Percentiles rank a stretch among this genome's conserved stretches.
phyloP scores from a whole-genome alignment of 208 protist species.

The Wallacemonas collosoma region DNA sequence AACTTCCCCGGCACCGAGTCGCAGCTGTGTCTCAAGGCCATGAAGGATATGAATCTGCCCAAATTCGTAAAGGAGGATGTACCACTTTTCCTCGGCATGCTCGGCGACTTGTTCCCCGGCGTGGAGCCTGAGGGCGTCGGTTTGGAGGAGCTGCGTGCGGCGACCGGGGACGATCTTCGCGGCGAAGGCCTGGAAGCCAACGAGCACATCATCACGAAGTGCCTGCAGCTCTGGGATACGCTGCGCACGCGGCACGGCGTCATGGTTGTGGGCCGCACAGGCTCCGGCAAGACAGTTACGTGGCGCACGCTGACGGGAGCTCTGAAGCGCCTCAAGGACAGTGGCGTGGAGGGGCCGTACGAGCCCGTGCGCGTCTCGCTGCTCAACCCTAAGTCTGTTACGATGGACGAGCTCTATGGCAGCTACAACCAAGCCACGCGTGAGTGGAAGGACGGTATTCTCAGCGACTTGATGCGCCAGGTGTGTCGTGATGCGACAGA shows the following conservation, averaged over 20 bases:
- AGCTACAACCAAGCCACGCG: conserved; percentile 95
- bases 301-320: conserved; percentile 92
- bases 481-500: conserved; percentile 93
- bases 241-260: conserved; percentile 97
- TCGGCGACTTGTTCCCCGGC: conserved; percentile 97
- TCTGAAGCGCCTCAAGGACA: conserved; percentile 79
- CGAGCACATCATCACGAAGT: conserved; percentile 91
- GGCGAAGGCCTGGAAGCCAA: conserved; percentile 78
- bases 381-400: conserved; percentile 98
- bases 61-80: conserved; percentile 98
- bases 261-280: conserved; percentile 97
- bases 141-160: conserved; percentile 84
- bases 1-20: conserved; percentile 93
- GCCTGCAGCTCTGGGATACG: conserved; percentile 97
- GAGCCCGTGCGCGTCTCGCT: conserved; percentile 88
- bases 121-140: conserved; percentile 79
- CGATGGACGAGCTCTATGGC: conserved; percentile 97
- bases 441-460: conserved; percentile 99
- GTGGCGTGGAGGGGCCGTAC: conserved; percentile 83
- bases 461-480: conserved; percentile 94
- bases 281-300: conserved; percentile 95
- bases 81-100: conserved; percentile 95
- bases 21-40: conserved; percentile 95
- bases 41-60: conserved; percentile 97
- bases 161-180: conserved; percentile 75